Percentiles rank a stretch among this genome's conserved stretches.
These are phyloP conservation scores for Cladorrhinum sp. DNA, from an alignment of 2,329 filamentous ascomycete genomes.

Conservation along the genomic window DNA sequence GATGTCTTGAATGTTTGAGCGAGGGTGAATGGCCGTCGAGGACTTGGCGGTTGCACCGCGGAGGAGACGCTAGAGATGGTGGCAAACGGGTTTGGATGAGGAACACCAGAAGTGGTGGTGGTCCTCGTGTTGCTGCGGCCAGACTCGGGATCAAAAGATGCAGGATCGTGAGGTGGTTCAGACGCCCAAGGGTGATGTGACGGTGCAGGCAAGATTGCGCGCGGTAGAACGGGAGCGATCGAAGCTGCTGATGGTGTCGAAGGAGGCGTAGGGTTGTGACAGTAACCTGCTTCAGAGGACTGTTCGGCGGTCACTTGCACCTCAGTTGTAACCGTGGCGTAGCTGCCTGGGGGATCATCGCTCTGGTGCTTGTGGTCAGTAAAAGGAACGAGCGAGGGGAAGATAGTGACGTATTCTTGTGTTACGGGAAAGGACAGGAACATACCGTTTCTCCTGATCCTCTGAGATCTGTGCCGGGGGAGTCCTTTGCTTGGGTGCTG, in stretches of 20 bases:
- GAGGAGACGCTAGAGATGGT: slow-evolving; percentile 28
- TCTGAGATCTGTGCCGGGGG: slow-evolving; percentile 28
- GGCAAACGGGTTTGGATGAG: slow-evolving; percentile 18
- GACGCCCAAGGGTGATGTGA: slow-evolving; percentile 16
- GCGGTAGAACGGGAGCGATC: slow-evolving; percentile 24
- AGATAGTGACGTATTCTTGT: not conserved
- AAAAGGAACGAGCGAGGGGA: not conserved
- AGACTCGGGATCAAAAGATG: not conserved
- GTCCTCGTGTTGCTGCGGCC: not conserved
- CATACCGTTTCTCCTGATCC: slow-evolving; percentile 37
- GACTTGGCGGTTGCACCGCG: slow-evolving; percentile 12
- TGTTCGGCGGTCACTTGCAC: slow-evolving; percentile 43
- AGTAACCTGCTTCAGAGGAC: slow-evolving; percentile 15
- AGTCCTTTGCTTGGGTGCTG: slow-evolving; percentile 40
- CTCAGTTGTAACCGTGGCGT: slow-evolving; percentile 53
- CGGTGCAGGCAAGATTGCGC: not conserved
- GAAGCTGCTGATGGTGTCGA: slow-evolving; percentile 21
- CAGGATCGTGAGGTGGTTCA: slow-evolving; percentile 1
- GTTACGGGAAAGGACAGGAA: not conserved
- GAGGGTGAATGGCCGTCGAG: not conserved
- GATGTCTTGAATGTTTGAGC: not conserved
- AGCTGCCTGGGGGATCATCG: slow-evolving; percentile 36
- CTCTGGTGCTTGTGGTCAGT: not conserved
- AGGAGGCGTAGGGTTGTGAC: slow-evolving; percentile 15
- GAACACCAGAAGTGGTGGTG: not conserved